Evolutionary conservation across 208 protist genomes (phyloP).

Genomic region (Phytomonas sp.): DNA sequence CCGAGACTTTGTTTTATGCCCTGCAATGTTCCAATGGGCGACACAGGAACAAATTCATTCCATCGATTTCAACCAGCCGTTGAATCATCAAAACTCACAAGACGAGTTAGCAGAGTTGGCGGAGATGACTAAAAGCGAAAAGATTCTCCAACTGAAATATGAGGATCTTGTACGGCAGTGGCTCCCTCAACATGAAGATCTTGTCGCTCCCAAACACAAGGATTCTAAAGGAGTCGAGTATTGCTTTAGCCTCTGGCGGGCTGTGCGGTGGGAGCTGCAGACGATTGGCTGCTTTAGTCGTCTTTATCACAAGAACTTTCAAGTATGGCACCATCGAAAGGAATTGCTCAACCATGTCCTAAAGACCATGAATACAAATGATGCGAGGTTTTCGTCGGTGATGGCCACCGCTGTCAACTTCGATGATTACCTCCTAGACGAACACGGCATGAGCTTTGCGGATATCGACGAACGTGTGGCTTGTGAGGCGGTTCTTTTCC

Average conservation of each 20-base stretch:
- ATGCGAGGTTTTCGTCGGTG: conserved; percentile 9
- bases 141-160: neutral
- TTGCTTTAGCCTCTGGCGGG: conserved; percentile 39
- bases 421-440: conserved; percentile 20
- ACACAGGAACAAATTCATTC: conserved; percentile 19
- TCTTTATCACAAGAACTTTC: conserved; percentile 71
- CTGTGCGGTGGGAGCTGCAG: conserved; percentile 60
- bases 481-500: conserved; percentile 25
- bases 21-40: conserved; percentile 18
- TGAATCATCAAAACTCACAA: neutral
- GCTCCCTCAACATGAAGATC: conserved; percentile 15
- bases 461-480: conserved; percentile 59
- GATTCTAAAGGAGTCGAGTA: neutral
- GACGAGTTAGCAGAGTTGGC: conserved; percentile 11
- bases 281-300: conserved; percentile 28
- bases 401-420: conserved; percentile 2
- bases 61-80: neutral
- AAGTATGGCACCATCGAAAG: conserved; percentile 76
- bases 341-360: conserved; percentile 48
- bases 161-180: conserved; percentile 16
- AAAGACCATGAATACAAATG: neutral
- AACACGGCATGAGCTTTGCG: conserved; percentile 30
- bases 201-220: conserved; percentile 4
- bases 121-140: conserved; percentile 13
- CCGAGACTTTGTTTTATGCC: conserved; percentile 40